Evolutionary conservation across 495 filamentous ascomycete species (phyloP).

Genomic region (Neurospora africana): DNA sequence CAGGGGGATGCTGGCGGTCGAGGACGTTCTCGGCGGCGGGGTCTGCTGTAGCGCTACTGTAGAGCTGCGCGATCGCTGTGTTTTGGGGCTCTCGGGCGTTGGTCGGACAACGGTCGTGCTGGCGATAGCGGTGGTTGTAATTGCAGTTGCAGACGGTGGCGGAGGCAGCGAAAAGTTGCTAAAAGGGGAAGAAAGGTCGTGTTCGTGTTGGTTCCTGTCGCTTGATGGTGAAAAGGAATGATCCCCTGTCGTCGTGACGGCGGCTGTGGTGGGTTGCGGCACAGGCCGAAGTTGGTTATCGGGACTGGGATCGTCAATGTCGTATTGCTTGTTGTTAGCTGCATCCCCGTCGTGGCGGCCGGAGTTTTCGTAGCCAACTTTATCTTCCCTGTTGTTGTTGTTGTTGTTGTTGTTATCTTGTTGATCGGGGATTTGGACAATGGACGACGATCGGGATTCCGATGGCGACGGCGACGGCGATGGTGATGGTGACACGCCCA

Average conservation of each 20-base stretch:
- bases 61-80: conserved; percentile 12
- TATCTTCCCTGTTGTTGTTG: neutral
- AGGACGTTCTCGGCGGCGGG: conserved; percentile 50
- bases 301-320: neutral
- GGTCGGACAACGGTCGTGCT: conserved; percentile 14
- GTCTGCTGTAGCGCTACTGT: conserved; percentile 9
- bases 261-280: conserved; percentile 9
- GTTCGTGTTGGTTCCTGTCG: neutral
- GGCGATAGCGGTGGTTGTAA: conserved; percentile 2
- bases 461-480: conserved; percentile 10
- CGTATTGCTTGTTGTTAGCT: neutral
- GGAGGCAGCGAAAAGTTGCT: neutral
- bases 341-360: neutral
- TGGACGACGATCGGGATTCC: conserved; percentile 1
- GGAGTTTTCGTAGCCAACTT: neutral
- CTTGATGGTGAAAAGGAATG: neutral
- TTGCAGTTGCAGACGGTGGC: neutral
- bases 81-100: conserved; percentile 10
- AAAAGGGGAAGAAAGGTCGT: neutral
- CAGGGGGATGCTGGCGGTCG: conserved; percentile 46
- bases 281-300: neutral
- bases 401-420: neutral
- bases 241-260: neutral
- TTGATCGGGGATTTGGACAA: neutral
- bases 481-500: conserved; percentile 10